These are phyloP conservation scores for Penicillium expansum DNA, from an alignment of 2,329 filamentous ascomycete species.

Conservation along the genomic window DNA sequence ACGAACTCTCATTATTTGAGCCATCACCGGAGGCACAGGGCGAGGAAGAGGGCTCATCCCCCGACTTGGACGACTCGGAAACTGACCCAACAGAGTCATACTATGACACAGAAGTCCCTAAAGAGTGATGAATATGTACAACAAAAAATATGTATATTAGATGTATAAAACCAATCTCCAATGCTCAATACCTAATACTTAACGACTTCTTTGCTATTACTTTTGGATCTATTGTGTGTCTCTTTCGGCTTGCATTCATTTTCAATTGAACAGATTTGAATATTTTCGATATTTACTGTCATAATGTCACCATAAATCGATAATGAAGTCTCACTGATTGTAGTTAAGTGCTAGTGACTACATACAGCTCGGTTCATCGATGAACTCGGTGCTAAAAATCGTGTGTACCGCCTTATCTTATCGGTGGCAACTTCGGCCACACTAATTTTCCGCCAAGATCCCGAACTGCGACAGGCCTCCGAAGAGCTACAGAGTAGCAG, in stretches of 20 bases:
- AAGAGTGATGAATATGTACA: constrained; percentile 6
- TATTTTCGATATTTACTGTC: neutral
- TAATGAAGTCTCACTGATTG: neutral
- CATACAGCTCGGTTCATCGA: no score
- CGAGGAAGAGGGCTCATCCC: neutral
- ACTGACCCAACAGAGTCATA: neutral
- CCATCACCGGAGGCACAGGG: neutral
- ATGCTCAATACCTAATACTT: neutral
- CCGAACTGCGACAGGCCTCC: constrained; percentile 4
- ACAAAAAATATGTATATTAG: constrained; percentile 22
- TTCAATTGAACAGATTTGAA: neutral
- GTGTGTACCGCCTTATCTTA: constrained; percentile 27
- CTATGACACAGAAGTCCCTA: constrained; percentile 3
- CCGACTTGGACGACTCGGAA: neutral
- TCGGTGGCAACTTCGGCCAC: constrained; percentile 32
- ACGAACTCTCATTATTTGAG: constrained; percentile 1
- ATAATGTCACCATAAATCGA: neutral
- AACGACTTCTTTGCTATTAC: neutral
- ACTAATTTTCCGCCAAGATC: constrained; percentile 38
- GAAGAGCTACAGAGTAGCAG: constrained; percentile 16
- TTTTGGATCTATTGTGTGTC: neutral
- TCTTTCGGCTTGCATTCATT: neutral
- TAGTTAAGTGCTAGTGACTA: no score
- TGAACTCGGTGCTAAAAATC: neutral
- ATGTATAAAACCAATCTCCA: constrained; percentile 17